Evolutionary conservation across 352 stramenopile species (phyloP).

Genomic region (Hyaloperonospora arabidopsidis): DNA sequence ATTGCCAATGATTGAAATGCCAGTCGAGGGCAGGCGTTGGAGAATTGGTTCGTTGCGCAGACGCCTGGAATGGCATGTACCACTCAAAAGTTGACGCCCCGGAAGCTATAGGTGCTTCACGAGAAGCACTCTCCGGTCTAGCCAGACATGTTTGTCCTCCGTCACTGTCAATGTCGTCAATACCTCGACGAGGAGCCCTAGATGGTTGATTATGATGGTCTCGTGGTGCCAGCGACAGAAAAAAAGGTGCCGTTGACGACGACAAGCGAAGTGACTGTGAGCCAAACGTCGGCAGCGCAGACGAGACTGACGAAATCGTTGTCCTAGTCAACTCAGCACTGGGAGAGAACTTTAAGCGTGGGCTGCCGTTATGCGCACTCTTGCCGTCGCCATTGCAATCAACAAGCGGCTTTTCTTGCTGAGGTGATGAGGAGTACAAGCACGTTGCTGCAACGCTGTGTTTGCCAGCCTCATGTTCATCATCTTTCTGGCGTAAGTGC

Average conservation of each 20-base stretch:
- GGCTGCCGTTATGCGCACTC: slow-evolving; percentile 17
- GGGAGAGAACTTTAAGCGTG: slow-evolving; percentile 33
- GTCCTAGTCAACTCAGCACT: slow-evolving; percentile 28
- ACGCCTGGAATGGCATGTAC: slow-evolving; percentile 65
- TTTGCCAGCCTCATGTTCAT: slow-evolving; percentile 16
- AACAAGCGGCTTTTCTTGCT: slow-evolving; percentile 16
- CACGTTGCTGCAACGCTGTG: slow-evolving; percentile 23
- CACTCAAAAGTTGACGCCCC: slow-evolving; percentile 59
- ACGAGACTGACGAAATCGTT: slow-evolving; percentile 15
- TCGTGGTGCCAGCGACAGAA: slow-evolving; percentile 38
- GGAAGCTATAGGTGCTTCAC: slow-evolving; percentile 16
- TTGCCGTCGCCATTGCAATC: slow-evolving; percentile 14
- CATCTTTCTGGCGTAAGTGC: not conserved
- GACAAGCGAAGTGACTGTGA: slow-evolving; percentile 44
- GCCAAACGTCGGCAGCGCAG: slow-evolving; percentile 32
- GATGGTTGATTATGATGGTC: slow-evolving; percentile 15
- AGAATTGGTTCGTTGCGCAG: slow-evolving; percentile 40
- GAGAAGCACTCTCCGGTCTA: slow-evolving; percentile 4
- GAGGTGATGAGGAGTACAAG: slow-evolving; percentile 22
- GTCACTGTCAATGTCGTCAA: slow-evolving; percentile 19
- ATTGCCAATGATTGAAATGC: slow-evolving; percentile 69
- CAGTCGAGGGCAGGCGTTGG: slow-evolving; percentile 58
- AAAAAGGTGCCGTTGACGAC: slow-evolving; percentile 36
- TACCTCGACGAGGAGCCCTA: slow-evolving; percentile 9
- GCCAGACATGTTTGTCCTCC: slow-evolving; percentile 14